Base-by-base conservation (phyloP, 2,329 filamentous ascomycete species). In the Cercospora sp. region DNA sequence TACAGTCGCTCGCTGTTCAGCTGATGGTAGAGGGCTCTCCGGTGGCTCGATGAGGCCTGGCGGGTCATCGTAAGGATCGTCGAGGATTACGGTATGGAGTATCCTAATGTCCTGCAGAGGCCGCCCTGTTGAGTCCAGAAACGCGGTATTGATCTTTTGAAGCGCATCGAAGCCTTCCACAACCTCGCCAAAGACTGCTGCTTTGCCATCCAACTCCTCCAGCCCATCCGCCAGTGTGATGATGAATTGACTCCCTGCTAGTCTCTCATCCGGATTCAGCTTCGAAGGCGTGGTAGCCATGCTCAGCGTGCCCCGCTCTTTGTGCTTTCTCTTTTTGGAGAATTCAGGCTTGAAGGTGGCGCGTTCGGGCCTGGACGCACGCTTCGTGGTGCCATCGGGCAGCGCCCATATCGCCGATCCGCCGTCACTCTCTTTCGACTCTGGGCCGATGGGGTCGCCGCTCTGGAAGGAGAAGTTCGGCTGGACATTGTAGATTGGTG, bases 381-480 rank as follows among this genome's bases (percentile, higher is more conserved):
- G 89, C 18, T 89, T 84, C 13, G 90, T 84, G 53, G 72, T 86
- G 51, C 81, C 89, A 26, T 91, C 88, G 28, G 97, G 79, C 64
- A 93, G 80, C 51, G 93, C 93, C 94, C 94, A 98, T 83, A 98
- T 93, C 53, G 93, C 97, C 59, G 90, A 91, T 72, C 95, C 94
- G 73, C 94, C 94, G 87, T 98, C 93, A 74, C 94, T 97, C 58
- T 93, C 88, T 74, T 88, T 84, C 13, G 93, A 92, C 66, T 91
- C 88, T 12, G 94, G 94, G 12, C 95, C 94, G 63, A 98, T 89
- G 12, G 94, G 94, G 77, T 98, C 95, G 79, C 94, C 94, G 34
- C 92, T 96, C 81, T 98, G 94, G 81, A 97, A 97, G 69, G 94
- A 97, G 81, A 97, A 98, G 81, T 93, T 89, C 79, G 94, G 95